Evolutionary conservation across 2,329 filamentous ascomycete genomes (phyloP), one percentile per base, ranked within the genome.

Genomic region (Trichoderma sp.): DNA sequence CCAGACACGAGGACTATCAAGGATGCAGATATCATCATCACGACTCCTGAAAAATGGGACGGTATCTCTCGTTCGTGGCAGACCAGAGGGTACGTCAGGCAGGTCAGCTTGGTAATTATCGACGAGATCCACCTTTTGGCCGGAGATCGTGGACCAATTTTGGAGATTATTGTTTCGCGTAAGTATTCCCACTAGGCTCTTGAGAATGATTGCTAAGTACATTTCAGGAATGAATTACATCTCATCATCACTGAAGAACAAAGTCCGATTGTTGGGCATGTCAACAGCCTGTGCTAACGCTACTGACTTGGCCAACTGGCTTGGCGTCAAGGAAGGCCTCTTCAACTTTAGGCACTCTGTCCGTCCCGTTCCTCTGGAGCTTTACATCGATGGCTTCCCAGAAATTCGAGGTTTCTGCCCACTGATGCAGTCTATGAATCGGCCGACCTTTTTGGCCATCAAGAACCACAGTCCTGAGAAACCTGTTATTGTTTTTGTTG

Each of bases 1-100:
- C 96, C 96, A 0, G 96, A 99, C 77, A 99, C 96, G 0, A 87
- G 93, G 62, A 97, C 95, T 0, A 99, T 99, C 75, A 89, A 94
- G 74, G 92, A 98, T 77, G 96, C 96, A 4, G 96, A 99, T 78
- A 93, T 99, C 71, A 99, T 99, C 75, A 94, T 99, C 75, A 99
- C 96, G 0, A 99, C 96, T 0, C 96, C 96, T n/a, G 96, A 99
- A 82, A 99, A 99, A 79, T 99, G 96, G 96, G 96, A 99, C 78
- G 96, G 96, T 87, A 98, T 99, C 74, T 97, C 93, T 75, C 92
- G 96, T 87, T 97, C 93, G 76, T 99, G 96, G 96, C 94, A 98
- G 79, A 98, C 95, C 5, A 91, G 96, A 88, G 92, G 92, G 71
- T 99, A 99, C 74, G 96, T 99, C 52, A 89, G 94, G 64, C 91